Base-by-base conservation (phyloP, 371 early-diverging fungal species). In the Coemansia sp. region DNA sequence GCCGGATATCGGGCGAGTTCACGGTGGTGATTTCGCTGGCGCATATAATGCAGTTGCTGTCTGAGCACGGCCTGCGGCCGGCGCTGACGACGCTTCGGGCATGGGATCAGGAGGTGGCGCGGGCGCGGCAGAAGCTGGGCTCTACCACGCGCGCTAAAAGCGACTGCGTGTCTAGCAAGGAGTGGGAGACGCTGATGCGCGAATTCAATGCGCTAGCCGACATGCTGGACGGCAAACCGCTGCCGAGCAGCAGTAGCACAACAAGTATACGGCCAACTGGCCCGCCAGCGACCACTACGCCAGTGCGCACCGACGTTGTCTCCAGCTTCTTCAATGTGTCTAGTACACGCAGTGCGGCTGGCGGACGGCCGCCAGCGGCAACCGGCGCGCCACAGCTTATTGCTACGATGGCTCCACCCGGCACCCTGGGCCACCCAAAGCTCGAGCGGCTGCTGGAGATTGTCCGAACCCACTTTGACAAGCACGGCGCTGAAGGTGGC, bases 351-450 rank as follows among this genome's bases (percentile, higher is more conserved):
- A 47, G 45, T 6, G 39, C 38, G 30, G 26, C 73, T 9, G 57
- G 49, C 34, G 36, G 50, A 14, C 38, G 43, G 1, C 6, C 68
- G 8, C 3, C n/a, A n/a, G n/a, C 36, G 31, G 26, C 26, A 13
- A 8, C 56, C 2, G 50, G 53, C 6, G 34, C 31, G 4, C 14
- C 58, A n/a, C 49, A 39, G 30, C 45, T 56, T 9, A 49, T 62
- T 6, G 58, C 45, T 1, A 42, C 62, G 6, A 59, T 74, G 34
- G 57, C 66, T 10, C 62, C 51, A 9, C 53, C 65, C 14, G 75
- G 66, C 14, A 69, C 69, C 34, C 59, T 74, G 6, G 87, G 90
- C 7, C 96, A 96, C 76, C 94, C 95, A 10, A 96, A 96, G 73
- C 66, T 94, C 34, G 87, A 86, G 41, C 62, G 79, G 10, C 71